Percentiles rank a stretch among this genome's conserved stretches.
These are phyloP conservation scores for Geotrichum siamense DNA, from an alignment of 1,139 yeast species.

Conservation along the genomic window DNA sequence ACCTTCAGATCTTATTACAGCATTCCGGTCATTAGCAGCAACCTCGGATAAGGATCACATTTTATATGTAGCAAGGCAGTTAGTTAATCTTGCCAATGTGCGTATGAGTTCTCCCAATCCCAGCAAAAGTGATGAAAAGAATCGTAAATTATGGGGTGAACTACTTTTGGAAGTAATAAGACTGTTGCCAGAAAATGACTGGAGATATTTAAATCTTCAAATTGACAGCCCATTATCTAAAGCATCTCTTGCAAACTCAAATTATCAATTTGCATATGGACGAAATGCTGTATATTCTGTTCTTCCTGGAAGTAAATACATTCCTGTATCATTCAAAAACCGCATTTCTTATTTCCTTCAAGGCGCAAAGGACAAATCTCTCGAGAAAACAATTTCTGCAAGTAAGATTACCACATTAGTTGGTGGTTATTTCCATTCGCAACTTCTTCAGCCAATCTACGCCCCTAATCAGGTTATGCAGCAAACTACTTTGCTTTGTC, in stretches of 20 bases:
- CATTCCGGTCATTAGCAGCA: too few species aligned
- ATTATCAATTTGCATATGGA: slow-evolving; percentile 2
- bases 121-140: too few species aligned
- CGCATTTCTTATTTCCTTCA: background rate
- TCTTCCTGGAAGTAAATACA: slow-evolving; percentile 5
- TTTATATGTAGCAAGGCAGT: too few species aligned
- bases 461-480: background rate
- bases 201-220: slow-evolving; percentile 11
- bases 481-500: background rate
- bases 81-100: too few species aligned
- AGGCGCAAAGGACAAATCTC: background rate
- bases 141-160: too few species aligned
- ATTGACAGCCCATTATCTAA: background rate
- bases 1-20: too few species aligned
- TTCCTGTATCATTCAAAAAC: slow-evolving; percentile 3
- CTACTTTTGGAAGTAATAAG: background rate
- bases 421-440: slow-evolving; percentile 1
- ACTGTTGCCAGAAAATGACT: background rate
- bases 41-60: too few species aligned
- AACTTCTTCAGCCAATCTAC: slow-evolving; percentile 7
- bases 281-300: slow-evolving; percentile 9
- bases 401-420: slow-evolving; percentile 8
- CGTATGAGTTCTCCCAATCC: too few species aligned
- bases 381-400: background rate
- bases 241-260: background rate